These are phyloP conservation scores for Calocera viscosa DNA, from an alignment of 768 basidiomycete genomes.

Conservation along the genomic window DNA sequence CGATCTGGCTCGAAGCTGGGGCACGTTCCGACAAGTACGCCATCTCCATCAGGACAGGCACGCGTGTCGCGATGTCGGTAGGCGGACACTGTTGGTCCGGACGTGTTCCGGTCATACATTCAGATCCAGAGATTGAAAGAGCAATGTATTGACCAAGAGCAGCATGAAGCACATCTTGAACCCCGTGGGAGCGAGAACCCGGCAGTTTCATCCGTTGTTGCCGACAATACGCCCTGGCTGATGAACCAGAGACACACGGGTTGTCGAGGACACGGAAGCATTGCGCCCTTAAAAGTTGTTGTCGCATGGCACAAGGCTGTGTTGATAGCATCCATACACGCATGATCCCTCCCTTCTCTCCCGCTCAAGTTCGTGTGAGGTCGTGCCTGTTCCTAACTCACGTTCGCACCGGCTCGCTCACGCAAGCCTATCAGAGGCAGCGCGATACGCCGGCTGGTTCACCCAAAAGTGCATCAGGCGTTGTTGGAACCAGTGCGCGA, in stretches of 20 bases:
- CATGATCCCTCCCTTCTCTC: neutral
- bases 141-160: neutral
- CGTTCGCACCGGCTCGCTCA: too few relatives aligned
- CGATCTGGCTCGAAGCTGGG: neutral
- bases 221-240: neutral
- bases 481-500: too few relatives aligned
- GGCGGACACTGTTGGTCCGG: too few relatives aligned
- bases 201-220: neutral
- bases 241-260: neutral
- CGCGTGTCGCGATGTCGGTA: neutral
- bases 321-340: neutral
- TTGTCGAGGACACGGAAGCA: too few relatives aligned
- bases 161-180: neutral
- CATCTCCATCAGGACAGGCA: neutral
- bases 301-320: neutral
- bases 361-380: neutral
- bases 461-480: neutral
- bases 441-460: neutral
- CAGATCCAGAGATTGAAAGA: neutral
- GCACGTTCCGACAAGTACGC: too few relatives aligned
- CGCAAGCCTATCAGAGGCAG: neutral
- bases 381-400: neutral
- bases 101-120: neutral
- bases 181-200: neutral
- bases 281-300: neutral